Base-by-base conservation (phyloP, 164 flowering plant species). In the Liquidambar formosana region DNA sequence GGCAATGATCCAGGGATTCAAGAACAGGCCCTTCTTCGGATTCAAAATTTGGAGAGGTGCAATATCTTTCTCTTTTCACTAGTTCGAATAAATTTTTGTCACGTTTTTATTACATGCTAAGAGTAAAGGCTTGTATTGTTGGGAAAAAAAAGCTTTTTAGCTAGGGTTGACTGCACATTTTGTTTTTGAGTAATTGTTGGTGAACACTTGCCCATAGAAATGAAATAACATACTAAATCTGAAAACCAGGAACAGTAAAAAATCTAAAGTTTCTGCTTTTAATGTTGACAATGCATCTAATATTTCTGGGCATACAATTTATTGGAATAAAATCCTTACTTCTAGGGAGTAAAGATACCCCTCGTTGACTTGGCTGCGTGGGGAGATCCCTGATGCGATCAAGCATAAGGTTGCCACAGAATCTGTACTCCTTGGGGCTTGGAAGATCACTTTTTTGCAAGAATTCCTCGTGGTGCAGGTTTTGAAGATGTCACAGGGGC, bases 31-130 rank as follows among this genome's bases (percentile, higher is more conserved):
- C 83, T 69, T 72, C 88, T 43, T 72, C 90, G 61, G 98, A 95
- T 63, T 61, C 93, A 48, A 95, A 90, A 77, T 95, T 95, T 82
- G 99, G 98, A 76, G 99, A 95, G 99, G 99, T 94, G 61, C n/a
- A 18, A 66, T 54, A 52, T 73, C 25, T 67, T 10, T 63, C 19
- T 1, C 56, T 59, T 46, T 70, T 18, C 25, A 57, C 28, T 53
- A 63, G 1, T 23, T 11, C 15, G 1, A 60, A n/a, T 59, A 49
- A 57, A 33, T 48, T 57, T 10, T 22, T 68, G 26, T 54, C 47
- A 21, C 53, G 41, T 49, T 38, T n/a, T 9, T n/a, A 23, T 18
- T 62, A 22, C 26, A 18, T 27, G 15, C 1, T 18, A 28, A 49
- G 38, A 28, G 8, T 63, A 10, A 21, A 45, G 4, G 25, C 45